Evolutionary conservation across 1,284 basidiomycete genomes (phyloP), one percentile per base, ranked within the genome.

Genomic region (Pisolithus thermaeus): DNA sequence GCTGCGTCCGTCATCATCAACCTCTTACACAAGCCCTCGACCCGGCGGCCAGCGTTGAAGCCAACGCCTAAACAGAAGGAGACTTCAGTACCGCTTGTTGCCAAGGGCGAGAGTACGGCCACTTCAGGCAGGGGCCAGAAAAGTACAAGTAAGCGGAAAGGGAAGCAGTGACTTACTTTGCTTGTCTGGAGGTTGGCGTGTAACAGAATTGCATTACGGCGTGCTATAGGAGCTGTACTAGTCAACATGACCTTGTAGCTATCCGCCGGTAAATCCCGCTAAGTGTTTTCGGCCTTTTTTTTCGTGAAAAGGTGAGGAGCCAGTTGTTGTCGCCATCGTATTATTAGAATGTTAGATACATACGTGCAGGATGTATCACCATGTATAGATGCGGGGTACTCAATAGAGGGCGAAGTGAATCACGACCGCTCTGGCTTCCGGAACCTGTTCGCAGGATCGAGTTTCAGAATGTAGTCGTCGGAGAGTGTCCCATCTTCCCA

Each of bases 401-500:
- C 12, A 5, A 32, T 32, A 12, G 11, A 32, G 11, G 30, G 9
- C 12, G 11, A 32, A 4, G 32, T 4, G 4, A 35, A 35, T 35
- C 44, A 40, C 20, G 57, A 47, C 4, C 46, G 65, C 65, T 2
- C 32, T 35, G 37, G 64, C 42, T 46, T 43, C 27, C 56, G 42
- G 7, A 20, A 20, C 37, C 61, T 60, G 43, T 62, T 70, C 40
- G 59, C 60, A 32, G 55, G 50, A 16, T 48, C 61, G 8, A 65
- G 67, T 56, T 66, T 67, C 48, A 68, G 64, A 14, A 79, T 74
- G 52, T 81, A 70, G 54, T 70, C 73, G 53, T 81, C 71, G 11
- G 74, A 67, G 51, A 88, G 62, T 1, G 81, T 85, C 25, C 86
- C 85, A 54, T 89, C 86, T 56, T 89, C 83, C 84, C 84, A 90